Percentiles rank a stretch among this genome's conserved stretches.
Evolutionary conservation across 2,329 filamentous ascomycete genomes (phyloP).

Genomic region (Exophiala sp.): DNA sequence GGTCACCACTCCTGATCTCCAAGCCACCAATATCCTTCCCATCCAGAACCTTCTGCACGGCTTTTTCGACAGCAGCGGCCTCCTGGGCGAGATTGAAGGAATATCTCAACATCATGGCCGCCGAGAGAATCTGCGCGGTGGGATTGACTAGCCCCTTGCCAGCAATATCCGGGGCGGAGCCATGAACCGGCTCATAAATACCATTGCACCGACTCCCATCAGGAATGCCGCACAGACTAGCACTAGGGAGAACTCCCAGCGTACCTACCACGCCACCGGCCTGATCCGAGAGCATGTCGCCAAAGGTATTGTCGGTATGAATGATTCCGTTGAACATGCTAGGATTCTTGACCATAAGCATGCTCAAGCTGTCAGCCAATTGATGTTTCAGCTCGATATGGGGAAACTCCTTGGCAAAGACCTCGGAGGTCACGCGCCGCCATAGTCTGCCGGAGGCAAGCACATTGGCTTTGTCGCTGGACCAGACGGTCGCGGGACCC

Average conservation of each 20-base stretch:
- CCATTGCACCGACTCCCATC: conserved; percentile 55
- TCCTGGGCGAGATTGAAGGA: conserved; percentile 77
- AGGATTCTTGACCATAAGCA: conserved; percentile 97
- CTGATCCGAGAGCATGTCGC: conserved; percentile 99
- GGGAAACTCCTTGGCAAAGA: conserved; percentile 72
- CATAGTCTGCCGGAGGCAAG: conserved; percentile 48
- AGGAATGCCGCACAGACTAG: conserved; percentile 95
- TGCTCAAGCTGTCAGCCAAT: conserved; percentile 96
- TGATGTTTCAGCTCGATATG: conserved; percentile 94
- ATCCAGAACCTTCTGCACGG: conserved; percentile 92
- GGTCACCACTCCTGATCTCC: conserved; percentile 68
- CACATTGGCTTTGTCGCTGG: conserved; percentile 50
- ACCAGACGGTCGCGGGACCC: conserved; percentile 39
- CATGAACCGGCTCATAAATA: conserved; percentile 99
- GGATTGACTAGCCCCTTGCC: conserved; percentile 96
- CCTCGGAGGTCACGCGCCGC: conserved; percentile 38
- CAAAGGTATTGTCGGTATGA: conserved; percentile 96
- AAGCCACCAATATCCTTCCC: conserved; percentile 71
- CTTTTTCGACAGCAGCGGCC: conserved; percentile 82
- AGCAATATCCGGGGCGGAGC: conserved; percentile 92
- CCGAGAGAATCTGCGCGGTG: conserved; percentile 87
- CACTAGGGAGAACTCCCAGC: conserved; percentile 91
- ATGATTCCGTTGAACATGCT: conserved; percentile 86
- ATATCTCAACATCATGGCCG: conserved; percentile 99
- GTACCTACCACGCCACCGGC: conserved; percentile 97